Base-by-base conservation (phyloP, 1,139 yeast genomes). In the Debaryomyces udenii region DNA sequence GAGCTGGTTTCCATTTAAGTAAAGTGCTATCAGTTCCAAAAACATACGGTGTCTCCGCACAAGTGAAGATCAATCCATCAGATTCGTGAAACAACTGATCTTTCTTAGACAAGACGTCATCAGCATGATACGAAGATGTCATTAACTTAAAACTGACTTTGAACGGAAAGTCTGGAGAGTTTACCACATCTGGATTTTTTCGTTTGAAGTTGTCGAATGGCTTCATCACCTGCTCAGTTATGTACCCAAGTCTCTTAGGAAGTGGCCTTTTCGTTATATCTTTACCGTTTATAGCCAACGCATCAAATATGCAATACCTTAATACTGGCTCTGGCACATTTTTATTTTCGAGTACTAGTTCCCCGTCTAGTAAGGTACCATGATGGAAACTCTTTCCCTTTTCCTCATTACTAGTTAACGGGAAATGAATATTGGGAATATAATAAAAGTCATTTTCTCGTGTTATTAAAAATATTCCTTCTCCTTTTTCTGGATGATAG, bases 1-100 rank as follows among this genome's bases (percentile, higher is more conserved):
- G 87, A 7, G 96, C 90, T 0, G 99, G 98, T 56, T 94, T 94
- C 99, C 99, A 94, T 62, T 94, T 94, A 42, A 94, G 66, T 36
- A 86, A 61, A 2, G 85, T 80, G 3, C 80, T 77, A 60, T 93
- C 98, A 0, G 98, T 91, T 9, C 98, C 98, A 50, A 83, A 81
- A 3, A 80, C 76, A 63, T 94, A 94, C 0, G 96, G 95, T 1
- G 94, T 80, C 45, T 82, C 89, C 27, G 94, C 87, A 52, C 96
- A 88, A 1, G 99, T 94, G 61, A 89, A 88, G 46, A 94, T 89
- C 29, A 94, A 75, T 1, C 99, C 99, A 65, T 94, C 99, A 1
- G 95, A 84, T 43, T 87, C 86, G 61, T 94, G 97, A 28, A 88
- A 86, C 39, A 93, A 70, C 40, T 80, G 76, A 33, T 86, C 88